Base-by-base conservation (phyloP, 768 basidiomycete genomes). In the Paxillus ammoniavirescens region DNA sequence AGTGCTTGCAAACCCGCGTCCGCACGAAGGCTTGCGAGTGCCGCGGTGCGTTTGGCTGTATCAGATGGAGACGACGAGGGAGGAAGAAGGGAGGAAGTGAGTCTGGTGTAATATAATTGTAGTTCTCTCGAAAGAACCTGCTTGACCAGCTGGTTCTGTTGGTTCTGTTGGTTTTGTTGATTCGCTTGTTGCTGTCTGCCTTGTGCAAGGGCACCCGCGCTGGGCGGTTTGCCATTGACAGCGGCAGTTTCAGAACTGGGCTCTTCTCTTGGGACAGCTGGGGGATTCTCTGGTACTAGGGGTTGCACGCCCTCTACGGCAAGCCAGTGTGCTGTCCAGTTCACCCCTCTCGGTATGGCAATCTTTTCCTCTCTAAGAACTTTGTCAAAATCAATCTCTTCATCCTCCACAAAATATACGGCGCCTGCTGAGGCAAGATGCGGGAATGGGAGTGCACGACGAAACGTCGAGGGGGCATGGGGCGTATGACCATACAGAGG, bases 291-390 rank as follows among this genome's bases (percentile, higher is more conserved):
- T 12, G 92, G 91, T 47, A 96, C 90, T n/a, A 93, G 81, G 0
- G 96, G 95, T 64, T 98, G 97, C 12, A 99, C 90, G 23, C 97
- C 97, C 62, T 99, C 97, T 37, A 99, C 93, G 0, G 95, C 95
- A 31, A 99, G 79, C 97, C 97, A 99, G 67, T 99, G 97, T 2
- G 97, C 95, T 0, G 86, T 89, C 87, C 91, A 95, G 60, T 78
- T 84, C 51, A 91, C 85, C 40, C 86, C 87, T 61, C 87, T 86
- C 0, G 93, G 91, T 8, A 94, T 72, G 2, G 81, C 76, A 35
- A 93, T 85, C 69, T 93, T 89, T 68, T 93, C 91, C 62, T 92
- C 90, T 50, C 90, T 82, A 40, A 98, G 72, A 9, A 94, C 85
- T 49, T 86, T 91, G 65, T 95, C 91, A 62, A 99, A 93, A 72